Evolutionary conservation across 176 grass and related monocot species (phyloP).

Genomic region (Carex pumila): DNA sequence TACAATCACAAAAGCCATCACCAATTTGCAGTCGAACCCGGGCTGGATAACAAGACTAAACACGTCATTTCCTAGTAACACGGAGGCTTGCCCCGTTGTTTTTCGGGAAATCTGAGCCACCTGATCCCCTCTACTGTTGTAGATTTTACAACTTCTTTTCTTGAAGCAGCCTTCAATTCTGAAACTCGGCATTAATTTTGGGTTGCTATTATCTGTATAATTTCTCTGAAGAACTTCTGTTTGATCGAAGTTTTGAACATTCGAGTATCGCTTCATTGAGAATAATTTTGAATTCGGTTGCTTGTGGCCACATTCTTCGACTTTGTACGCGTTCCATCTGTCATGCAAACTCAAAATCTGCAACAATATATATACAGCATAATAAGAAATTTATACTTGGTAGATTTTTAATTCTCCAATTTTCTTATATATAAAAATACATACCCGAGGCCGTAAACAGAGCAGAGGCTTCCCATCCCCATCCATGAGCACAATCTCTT

Average conservation of each 20-base stretch:
- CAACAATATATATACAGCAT: not conserved
- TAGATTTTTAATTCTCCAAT: not conserved
- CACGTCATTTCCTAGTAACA: slow-evolving; percentile 59
- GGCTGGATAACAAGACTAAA: slow-evolving; percentile 67
- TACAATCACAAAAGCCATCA: slow-evolving; percentile 75
- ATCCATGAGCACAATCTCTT: slow-evolving; percentile 8
- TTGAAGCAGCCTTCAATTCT: slow-evolving; percentile 45
- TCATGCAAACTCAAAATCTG: slow-evolving; percentile 74
- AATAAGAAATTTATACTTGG: not conserved
- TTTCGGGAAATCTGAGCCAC: slow-evolving; percentile 34
- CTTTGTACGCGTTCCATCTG: slow-evolving; percentile 56
- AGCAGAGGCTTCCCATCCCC: not conserved
- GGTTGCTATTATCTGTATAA: not conserved
- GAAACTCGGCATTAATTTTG: slow-evolving; percentile 25
- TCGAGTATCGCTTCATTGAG: slow-evolving; percentile 48
- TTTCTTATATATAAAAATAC: not conserved
- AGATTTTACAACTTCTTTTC: slow-evolving; percentile 57
- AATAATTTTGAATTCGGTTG: slow-evolving; percentile 27
- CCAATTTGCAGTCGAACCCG: slow-evolving; percentile 25
- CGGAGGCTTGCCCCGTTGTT: not conserved
- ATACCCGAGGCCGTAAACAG: not conserved
- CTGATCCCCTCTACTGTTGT: slow-evolving; percentile 26
- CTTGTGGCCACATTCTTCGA: slow-evolving; percentile 13
- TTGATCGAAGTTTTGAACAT: slow-evolving; percentile 37
- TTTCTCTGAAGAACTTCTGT: slow-evolving; percentile 45